Evolutionary conservation across 495 filamentous ascomycete species (phyloP), one percentile per base, ranked within the genome.

Genomic region (Lasiosphaeriaceae sp.): DNA sequence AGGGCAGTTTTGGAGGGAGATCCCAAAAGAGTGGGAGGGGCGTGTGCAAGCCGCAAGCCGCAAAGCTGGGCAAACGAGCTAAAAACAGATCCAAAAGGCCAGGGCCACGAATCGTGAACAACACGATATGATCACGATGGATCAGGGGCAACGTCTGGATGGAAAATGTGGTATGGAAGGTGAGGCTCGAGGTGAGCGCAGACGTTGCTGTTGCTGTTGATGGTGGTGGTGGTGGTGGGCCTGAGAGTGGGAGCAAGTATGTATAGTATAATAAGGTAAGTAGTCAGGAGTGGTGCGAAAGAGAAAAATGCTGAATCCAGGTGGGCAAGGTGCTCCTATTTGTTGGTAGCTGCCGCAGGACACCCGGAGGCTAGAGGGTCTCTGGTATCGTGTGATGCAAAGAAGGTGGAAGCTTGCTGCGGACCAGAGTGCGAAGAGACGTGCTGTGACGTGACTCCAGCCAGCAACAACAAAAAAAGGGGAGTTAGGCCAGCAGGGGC

Each of bases 361-460:
- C 52, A 48, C 59, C 59, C 19, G 58, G 55, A 61, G 59, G 55
- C 49, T 58, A 43, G 55, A 53, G 37, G 51, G 22, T 24, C 4
- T 4, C 26, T 51, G 59, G 39, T 53, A 66, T 50, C 63, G 63
- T 66, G 63, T 63, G 64, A 66, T 66, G 64, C 35, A 48, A 60
- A 57, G 51, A 63, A 54, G 53, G 43, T 35, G 50, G 51, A 55
- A 61, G 59, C 48, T 43, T 55, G 54, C 46, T 59, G 57, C 50
- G 52, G 46, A 31, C 52, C 22, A 37, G 19, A 39, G 37, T 48
- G 44, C 56, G 54, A 45, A 43, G 24, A 52, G 48, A 48, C 47
- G 31, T 23, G 51, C 20, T 26, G 17, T 52, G 19, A 21, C 14
- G 29, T 31, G 26, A 31, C 26, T 31, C 26, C 26, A 31, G 26